phyloP scores from a whole-genome alignment of 1,284 basidiomycete genomes.

The Pisolithus thermaeus region DNA sequence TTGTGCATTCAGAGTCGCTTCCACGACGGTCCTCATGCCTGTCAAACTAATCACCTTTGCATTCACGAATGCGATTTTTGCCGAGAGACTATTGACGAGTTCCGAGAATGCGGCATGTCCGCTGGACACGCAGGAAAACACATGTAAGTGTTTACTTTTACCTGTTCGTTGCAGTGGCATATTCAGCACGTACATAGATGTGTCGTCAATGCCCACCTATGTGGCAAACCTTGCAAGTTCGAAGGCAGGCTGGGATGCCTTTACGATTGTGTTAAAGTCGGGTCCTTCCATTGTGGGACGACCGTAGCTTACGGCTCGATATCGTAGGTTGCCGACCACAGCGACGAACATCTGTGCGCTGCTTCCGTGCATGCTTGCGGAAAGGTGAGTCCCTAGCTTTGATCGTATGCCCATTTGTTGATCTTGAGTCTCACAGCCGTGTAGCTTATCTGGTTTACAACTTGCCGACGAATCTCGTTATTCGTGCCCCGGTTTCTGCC shows the following conservation, averaged over 20 bases:
- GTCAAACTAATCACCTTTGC: constrained; percentile 42
- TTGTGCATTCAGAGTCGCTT: constrained; percentile 38
- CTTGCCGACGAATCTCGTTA: constrained; percentile 26
- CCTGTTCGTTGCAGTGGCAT: neutral
- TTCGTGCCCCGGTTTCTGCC: constrained; percentile 37
- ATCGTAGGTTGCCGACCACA: constrained; percentile 32
- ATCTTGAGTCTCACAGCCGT: constrained; percentile 31
- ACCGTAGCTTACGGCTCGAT: neutral
- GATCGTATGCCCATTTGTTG: neutral
- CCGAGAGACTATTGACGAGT: constrained; percentile 23
- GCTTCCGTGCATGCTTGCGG: constrained; percentile 45
- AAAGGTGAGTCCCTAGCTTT: constrained; percentile 28
- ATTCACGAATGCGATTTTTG: constrained; percentile 34
- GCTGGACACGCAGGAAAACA: constrained; percentile 48
- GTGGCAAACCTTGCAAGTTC: constrained; percentile 38
- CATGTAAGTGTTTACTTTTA: constrained; percentile 29
- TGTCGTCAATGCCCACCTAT: constrained; percentile 39
- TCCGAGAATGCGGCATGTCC: constrained; percentile 32
- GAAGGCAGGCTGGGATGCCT: constrained; percentile 38
- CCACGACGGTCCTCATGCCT: constrained; percentile 40
- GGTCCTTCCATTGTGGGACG: neutral
- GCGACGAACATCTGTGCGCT: constrained; percentile 43
- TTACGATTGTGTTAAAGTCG: constrained; percentile 41
- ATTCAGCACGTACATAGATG: constrained; percentile 30
- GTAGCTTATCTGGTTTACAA: constrained; percentile 30